These are phyloP conservation scores for Hansfordia pulvinata DNA, from an alignment of 2,329 filamentous ascomycete species.

Conservation along the genomic window DNA sequence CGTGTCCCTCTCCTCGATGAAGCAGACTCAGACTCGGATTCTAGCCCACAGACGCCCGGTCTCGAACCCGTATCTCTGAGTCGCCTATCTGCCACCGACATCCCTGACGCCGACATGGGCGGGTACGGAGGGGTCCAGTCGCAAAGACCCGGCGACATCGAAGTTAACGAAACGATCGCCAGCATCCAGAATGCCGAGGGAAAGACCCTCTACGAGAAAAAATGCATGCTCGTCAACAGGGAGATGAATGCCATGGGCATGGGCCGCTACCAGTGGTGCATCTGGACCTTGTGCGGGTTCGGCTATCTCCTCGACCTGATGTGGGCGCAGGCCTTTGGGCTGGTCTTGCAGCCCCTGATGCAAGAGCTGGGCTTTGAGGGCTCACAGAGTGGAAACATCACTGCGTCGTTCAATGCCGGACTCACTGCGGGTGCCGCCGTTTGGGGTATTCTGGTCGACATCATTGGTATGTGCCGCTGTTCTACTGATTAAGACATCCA, in stretches of 20 bases:
- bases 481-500: too few relatives aligned
- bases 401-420: slow-evolving; percentile 37
- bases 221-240: not conserved
- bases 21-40: too few relatives aligned
- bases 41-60: too few relatives aligned
- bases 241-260: slow-evolving; percentile 10
- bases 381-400: slow-evolving; percentile 28
- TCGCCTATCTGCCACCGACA: too few relatives aligned
- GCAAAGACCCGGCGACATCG: too few relatives aligned
- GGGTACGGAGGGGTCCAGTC: too few relatives aligned
- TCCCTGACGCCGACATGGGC: too few relatives aligned
- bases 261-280: slow-evolving; percentile 13
- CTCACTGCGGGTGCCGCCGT: slow-evolving; percentile 40
- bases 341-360: slow-evolving; percentile 31
- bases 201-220: slow-evolving; percentile 1
- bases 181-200: too few relatives aligned
- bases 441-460: slow-evolving; percentile 40
- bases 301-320: slow-evolving; percentile 13
- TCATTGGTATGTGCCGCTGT: too few relatives aligned
- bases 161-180: too few relatives aligned
- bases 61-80: too few relatives aligned
- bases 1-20: too few relatives aligned
- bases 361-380: slow-evolving; percentile 40
- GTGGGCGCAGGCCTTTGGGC: slow-evolving; percentile 11
- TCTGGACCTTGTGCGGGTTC: slow-evolving; percentile 12